Conservation (phyloP, 495 filamentous ascomycete genomes). For the Bacidia rubella region DNA sequence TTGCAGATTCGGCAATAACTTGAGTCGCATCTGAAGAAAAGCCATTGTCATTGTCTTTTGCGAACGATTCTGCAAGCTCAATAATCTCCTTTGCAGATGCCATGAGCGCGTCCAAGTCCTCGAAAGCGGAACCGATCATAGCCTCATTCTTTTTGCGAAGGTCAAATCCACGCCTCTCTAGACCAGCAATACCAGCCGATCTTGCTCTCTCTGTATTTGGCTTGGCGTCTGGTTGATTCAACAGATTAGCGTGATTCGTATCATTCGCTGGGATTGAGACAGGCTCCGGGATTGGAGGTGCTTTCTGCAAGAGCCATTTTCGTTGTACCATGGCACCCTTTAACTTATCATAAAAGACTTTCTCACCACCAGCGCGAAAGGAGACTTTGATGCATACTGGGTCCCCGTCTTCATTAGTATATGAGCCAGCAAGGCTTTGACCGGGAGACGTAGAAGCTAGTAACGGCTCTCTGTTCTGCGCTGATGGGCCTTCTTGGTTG, state of each 20-base stretch:
- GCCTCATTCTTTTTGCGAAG: slow-evolving; percentile 80
- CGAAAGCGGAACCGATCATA: slow-evolving; percentile 87
- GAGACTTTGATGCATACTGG: slow-evolving; percentile 79
- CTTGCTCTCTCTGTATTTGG: slow-evolving; percentile 34
- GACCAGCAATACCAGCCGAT: slow-evolving; percentile 77
- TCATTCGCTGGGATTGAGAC: slow-evolving; percentile 23
- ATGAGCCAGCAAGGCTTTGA: slow-evolving; percentile 38
- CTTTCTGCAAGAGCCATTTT: slow-evolving; percentile 89
- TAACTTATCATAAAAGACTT: slow-evolving; percentile 78
- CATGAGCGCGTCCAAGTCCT: slow-evolving; percentile 94
- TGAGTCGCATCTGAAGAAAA: slow-evolving; percentile 49
- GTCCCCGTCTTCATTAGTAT: slow-evolving; percentile 36
- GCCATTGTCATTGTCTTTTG: slow-evolving; percentile 46
- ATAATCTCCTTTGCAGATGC: slow-evolving; percentile 92
- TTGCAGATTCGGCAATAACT: slow-evolving; percentile 68
- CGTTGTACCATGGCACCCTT: slow-evolving; percentile 79
- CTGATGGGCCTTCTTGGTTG: slow-evolving; percentile 31
- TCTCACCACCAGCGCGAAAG: slow-evolving; percentile 78
- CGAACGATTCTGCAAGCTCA: slow-evolving; percentile 79
- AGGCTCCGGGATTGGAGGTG: slow-evolving; percentile 74
- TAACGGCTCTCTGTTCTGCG: slow-evolving; percentile 16
- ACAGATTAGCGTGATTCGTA: slow-evolving; percentile 2
- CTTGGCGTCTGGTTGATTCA: slow-evolving; percentile 9
- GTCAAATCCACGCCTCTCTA: slow-evolving; percentile 73
- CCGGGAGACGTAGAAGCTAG: slow-evolving; percentile 59